A percentile compares a stretch with the other conserved stretches of the same genome.
These are phyloP conservation scores for Raphanus sativus DNA, from an alignment of 345 rosid genomes.

Conservation along the genomic window DNA sequence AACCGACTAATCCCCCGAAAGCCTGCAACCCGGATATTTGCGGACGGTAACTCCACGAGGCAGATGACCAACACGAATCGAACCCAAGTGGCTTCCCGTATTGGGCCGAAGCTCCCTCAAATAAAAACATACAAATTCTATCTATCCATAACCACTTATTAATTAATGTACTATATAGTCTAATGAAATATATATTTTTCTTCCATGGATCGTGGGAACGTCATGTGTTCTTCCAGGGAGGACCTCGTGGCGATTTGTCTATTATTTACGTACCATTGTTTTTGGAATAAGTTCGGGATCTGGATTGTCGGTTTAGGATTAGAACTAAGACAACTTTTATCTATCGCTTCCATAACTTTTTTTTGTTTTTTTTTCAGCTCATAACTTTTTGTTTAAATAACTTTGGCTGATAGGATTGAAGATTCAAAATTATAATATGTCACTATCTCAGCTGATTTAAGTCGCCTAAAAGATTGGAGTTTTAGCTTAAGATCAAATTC, in stretches of 20 bases:
- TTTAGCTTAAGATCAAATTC: no score
- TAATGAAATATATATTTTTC: not conserved
- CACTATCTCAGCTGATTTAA: no score
- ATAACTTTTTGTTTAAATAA: not conserved
- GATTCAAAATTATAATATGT: not conserved
- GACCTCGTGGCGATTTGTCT: not conserved
- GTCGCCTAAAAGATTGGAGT: no score
- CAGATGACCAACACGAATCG: no score
- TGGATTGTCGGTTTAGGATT: not conserved
- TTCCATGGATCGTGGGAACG: conserved; percentile 1
- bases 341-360: not conserved
- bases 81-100: no score
- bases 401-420: not conserved
- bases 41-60: no score
- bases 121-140: not conserved
- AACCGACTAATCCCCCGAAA: no score
- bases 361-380: not conserved
- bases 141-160: not conserved
- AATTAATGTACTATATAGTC: not conserved
- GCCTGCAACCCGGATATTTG: no score
- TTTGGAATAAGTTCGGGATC: not conserved
- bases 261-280: not conserved
- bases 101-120: no score
- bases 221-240: conserved; percentile 15
- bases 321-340: not conserved